Evolutionary conservation across 192 early-diverging fungal species (phyloP), one percentile per base, ranked within the genome.

Genomic region (Linnemannia hyalina): DNA sequence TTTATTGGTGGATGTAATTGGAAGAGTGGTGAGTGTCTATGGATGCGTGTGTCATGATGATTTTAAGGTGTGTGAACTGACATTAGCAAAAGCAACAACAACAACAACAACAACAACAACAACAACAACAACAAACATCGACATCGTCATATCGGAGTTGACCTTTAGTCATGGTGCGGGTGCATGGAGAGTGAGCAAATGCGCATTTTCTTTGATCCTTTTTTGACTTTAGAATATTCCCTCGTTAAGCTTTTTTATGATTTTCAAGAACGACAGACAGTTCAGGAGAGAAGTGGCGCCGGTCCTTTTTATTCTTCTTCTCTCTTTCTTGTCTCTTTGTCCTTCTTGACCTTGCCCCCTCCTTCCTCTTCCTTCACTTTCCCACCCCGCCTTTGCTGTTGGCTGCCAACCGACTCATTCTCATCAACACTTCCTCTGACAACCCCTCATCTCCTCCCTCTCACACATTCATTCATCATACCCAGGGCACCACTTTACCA

Each of bases 1-100:
- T 72, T 20, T 20, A 72, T 72, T 40, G 35, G 35, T 35, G 1
- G 35, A 35, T n/a, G 8, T 20, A 41, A 23, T 47, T 47, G 13
- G 32, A 55, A 6, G 26, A 70, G 76, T 70, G 70, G 68, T 5
- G 52, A 23, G 65, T 77, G 4, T 18, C 26, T 32, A 77, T 77
- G 76, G 65, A 18, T 6, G 22, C 18, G 49, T 52, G 49, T 52
- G 32, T 40, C 20, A 11, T 72, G 5, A 35, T 40, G 29, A 71
- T 73, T 23, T 22, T 46, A 26, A 15, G 54, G 73, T 22, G 18
- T 35, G 52, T 52, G 52, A 55, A 38, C 11, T 3, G 11, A 3
- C 38, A 35, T 23, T 18, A 36, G 20, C 3, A 52, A 74, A 0
- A n/a, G 42, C 35, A 47, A 73, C 20, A 40, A 6, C 38, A 4